Conservation (phyloP, 2,329 filamentous ascomycete genomes). For the Apiospora marii region DNA sequence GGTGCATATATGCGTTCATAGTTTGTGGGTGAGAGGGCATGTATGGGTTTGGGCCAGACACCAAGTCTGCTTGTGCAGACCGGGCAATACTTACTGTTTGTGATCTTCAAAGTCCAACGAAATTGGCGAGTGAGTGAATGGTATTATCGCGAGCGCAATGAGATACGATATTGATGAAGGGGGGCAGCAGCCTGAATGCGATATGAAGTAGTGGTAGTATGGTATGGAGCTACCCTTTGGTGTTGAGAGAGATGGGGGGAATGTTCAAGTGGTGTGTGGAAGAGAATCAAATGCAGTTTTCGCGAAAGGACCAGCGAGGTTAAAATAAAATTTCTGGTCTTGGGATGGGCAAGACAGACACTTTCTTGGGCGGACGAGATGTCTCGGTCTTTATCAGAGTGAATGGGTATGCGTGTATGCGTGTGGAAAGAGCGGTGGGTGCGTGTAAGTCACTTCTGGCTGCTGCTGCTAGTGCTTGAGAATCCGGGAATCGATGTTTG, state of each 20-base stretch:
- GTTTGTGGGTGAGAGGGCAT: not conserved
- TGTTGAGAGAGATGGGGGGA: not conserved
- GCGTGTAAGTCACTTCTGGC: slow-evolving; percentile 19
- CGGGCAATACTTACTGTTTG: not conserved
- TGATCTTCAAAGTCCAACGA: not conserved
- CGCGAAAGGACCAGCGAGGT: slow-evolving; percentile 16
- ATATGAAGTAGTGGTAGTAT: not conserved
- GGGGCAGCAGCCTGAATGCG: slow-evolving; percentile 2
- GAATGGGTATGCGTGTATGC: slow-evolving; percentile 10
- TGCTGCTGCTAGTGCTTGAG: slow-evolving; percentile 13
- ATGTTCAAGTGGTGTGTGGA: not conserved
- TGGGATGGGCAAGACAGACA: slow-evolving; percentile 6
- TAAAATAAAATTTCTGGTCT: slow-evolving; percentile 1
- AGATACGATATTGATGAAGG: slow-evolving; percentile 18
- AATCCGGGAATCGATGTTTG: slow-evolving; percentile 10
- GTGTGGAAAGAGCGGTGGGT: slow-evolving; percentile 20
- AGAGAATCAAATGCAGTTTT: slow-evolving; percentile 2
- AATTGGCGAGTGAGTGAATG: not conserved
- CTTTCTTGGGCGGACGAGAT: not conserved
- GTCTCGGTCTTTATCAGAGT: slow-evolving; percentile 16
- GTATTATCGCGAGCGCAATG: slow-evolving; percentile 15
- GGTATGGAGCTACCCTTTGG: slow-evolving; percentile 6
- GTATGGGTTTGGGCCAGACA: not conserved
- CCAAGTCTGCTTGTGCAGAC: not conserved
- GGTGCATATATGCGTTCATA: not conserved